A percentile compares a stretch with the other conserved stretches of the same genome.
phyloP scores from a whole-genome alignment of 1,284 basidiomycete species.

The Entoloma clypeatum region DNA sequence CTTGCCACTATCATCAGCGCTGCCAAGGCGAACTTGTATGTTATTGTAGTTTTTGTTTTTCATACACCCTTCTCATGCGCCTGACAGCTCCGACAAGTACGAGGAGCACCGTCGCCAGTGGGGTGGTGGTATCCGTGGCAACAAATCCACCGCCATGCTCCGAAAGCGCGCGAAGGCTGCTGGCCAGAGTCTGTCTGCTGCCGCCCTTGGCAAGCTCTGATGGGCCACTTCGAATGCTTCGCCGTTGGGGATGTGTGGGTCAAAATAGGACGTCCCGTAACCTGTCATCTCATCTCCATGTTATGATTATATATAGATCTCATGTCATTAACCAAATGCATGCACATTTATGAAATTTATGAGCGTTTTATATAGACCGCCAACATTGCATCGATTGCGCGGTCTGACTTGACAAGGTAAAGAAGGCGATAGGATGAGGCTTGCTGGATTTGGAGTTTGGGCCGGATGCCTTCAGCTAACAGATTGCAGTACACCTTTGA shows the following conservation, averaged over 20 bases:
- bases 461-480: too few relatives aligned
- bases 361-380: too few relatives aligned
- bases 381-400: too few relatives aligned
- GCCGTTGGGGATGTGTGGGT: slow-evolving; percentile 5
- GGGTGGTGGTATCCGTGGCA: slow-evolving; percentile 95
- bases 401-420: too few relatives aligned
- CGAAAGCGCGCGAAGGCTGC: slow-evolving; percentile 92
- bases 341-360: too few relatives aligned
- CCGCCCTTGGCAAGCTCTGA: slow-evolving; percentile 62
- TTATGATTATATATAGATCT: too few relatives aligned
- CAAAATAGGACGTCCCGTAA: too few relatives aligned
- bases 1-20: slow-evolving; percentile 91
- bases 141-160: slow-evolving; percentile 91
- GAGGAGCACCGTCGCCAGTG: slow-evolving; percentile 89
- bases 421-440: too few relatives aligned
- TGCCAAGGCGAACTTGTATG: slow-evolving; percentile 95
- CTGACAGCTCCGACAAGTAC: slow-evolving; percentile 85
- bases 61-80: slow-evolving; percentile 7
- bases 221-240: slow-evolving; percentile 7
- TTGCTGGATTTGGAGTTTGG: too few relatives aligned
- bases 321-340: too few relatives aligned
- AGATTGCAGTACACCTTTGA: too few relatives aligned
- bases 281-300: too few relatives aligned
- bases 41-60: slow-evolving; percentile 13
- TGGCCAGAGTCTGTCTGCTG: slow-evolving; percentile 58